Base-by-base conservation (phyloP, 345 rosid species). In the Linum lewisii region DNA sequence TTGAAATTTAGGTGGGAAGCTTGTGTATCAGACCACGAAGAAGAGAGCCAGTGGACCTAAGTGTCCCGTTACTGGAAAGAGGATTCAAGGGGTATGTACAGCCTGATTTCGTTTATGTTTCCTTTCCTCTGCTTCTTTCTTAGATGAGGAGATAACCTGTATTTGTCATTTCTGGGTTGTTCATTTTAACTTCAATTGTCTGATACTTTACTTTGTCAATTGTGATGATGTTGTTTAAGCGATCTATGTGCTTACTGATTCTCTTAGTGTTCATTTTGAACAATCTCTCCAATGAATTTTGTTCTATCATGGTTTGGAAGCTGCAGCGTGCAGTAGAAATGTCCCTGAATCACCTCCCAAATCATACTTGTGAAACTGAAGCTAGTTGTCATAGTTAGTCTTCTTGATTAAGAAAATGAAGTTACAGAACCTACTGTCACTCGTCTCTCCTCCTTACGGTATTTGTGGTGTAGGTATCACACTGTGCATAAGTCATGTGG, bases 11-110 rank as follows among this genome's bases (percentile, higher is more conserved):
- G 60, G 60, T 26, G 60, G 60, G 44, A 57, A 57, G 36, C 34
- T 57, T 34, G 60, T 57, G 42, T 57, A 57, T 19, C 60, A 57
- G 60, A 57, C 60, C 32, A 57, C 60, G 45, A 57, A 57, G 60
- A 57, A 57, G 60, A 29, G 60, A 34, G 60, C 60, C 21, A 57
- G 60, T 25, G 60, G 60, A 19, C 60, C 60, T 11, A 57, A 57
- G 21, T 57, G 60, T 20, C 60, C 60, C 20, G 60, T 57, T 37
- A 57, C 60, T 34, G 60, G 60, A 7, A 57, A 57, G 60, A 57
- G 60, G 44, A 57, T 57, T 32, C 60, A 57, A 57, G 60, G 60
- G 45, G 60, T 57, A 16, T 25, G 32, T 57, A 15, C 34, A 15
- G 16, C 14, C 42, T 57, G 11, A 4, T 37, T 52, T 5, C 21